Evolutionary conservation across 768 basidiomycete species (phyloP), one percentile per base, ranked within the genome.

Genomic region (Fomitopsis serialis): DNA sequence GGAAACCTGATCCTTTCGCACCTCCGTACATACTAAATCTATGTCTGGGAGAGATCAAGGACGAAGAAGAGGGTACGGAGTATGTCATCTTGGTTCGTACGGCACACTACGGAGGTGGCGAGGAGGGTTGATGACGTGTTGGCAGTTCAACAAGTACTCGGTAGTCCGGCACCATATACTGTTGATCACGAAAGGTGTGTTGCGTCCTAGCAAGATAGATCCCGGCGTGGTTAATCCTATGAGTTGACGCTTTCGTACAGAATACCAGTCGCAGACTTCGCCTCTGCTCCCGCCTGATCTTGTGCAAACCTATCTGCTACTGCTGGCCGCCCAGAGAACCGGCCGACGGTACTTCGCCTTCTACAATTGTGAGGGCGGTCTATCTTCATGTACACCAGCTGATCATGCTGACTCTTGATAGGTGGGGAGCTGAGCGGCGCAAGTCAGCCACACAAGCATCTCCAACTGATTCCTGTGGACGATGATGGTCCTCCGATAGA

Each of bases 381-480:
- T n/a, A 23, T 19, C 19, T 32, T 24, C 1, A 19, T n/a, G 35
- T 58, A 36, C 44, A 17, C 8, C 13, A 7, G 35, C 40, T 36
- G 1, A 21, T 32, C 21, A n/a, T 19, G 17, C 17, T 54, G 9
- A 48, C 45, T 29, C 27, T 43, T 37, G 34, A 7, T 44, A 91
- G 89, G 89, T 59, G 90, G 90, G 6, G 75, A 81, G 25, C 73
- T 76, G 50, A 91, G 89, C 53, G 93, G 93, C 24, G 92, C 94
- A 11, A 93, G 91, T 65, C 94, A 97, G 70, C 74, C 79, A 2
- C 92, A 95, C 70, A 92, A 95, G 63, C 94, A 97, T 65, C 59
- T 95, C n/a, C 93, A 96, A 66, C 85, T 95, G 57, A 68, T 95
- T 32, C 85, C 90, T 32, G 63, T 81, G 17, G 78, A 78, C 10